A percentile compares a stretch with the other conserved stretches of the same genome.
phyloP scores from a whole-genome alignment of 352 stramenopile species.

The Phytophthora litchii region DNA sequence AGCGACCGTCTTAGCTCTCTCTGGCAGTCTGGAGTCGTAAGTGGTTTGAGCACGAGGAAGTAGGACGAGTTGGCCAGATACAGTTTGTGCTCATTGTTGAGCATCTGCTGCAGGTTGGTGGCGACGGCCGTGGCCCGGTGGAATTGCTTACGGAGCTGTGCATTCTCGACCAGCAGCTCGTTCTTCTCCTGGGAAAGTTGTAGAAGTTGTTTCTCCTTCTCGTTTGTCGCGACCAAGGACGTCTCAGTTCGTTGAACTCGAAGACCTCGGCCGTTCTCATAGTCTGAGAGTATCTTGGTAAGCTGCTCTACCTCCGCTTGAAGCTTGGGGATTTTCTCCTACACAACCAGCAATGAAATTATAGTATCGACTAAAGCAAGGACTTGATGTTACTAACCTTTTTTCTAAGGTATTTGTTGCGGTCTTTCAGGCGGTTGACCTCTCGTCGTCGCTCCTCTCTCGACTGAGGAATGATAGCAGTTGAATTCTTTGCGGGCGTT shows the following conservation, averaged over 20 bases:
- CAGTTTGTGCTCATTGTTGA: conserved; percentile 40
- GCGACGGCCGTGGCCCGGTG: conserved; percentile 13
- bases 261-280: conserved; percentile 12
- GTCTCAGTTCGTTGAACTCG: neutral
- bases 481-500: neutral
- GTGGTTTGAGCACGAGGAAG: conserved; percentile 38
- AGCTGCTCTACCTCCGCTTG: conserved; percentile 26
- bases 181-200: conserved; percentile 27
- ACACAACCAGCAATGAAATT: neutral
- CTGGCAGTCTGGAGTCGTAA: conserved; percentile 28
- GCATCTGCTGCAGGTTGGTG: conserved; percentile 29
- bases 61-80: conserved; percentile 36
- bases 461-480: conserved; percentile 1
- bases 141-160: conserved; percentile 34
- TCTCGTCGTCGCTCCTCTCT: conserved; percentile 29
- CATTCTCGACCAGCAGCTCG: conserved; percentile 33
- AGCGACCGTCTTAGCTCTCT: conserved; percentile 19
- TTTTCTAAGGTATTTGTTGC: conserved; percentile 39
- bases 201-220: conserved; percentile 19
- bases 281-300: conserved; percentile 17
- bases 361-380: neutral
- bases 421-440: conserved; percentile 31
- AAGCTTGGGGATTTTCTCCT: conserved; percentile 32
- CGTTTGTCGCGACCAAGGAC: conserved; percentile 1
- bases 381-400: conserved; percentile 22